Percentiles rank a stretch among this genome's conserved stretches.
Evolutionary conservation across 2,329 filamentous ascomycete species (phyloP).

Genomic region (Exophiala xenobiotica): DNA sequence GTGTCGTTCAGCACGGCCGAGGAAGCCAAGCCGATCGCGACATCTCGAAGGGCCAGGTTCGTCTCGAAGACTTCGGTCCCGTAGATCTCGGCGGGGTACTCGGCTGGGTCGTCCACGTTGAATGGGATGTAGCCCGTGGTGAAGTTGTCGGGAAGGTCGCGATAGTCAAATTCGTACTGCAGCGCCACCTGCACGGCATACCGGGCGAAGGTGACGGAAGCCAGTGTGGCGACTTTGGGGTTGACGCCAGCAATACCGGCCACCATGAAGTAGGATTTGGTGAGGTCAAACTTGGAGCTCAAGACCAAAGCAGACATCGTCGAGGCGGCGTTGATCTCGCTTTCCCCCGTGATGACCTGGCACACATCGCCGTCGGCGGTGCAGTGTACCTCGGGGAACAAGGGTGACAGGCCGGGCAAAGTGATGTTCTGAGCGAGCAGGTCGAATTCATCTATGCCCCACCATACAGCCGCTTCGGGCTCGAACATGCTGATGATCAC

Average conservation of each 20-base stretch:
- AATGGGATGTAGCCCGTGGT: conserved; percentile 68
- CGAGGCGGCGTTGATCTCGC: conserved; percentile 72
- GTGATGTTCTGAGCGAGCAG: conserved; percentile 59
- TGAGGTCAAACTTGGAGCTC: conserved; percentile 63
- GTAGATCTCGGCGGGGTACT: conserved; percentile 59
- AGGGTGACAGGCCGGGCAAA: conserved; percentile 62
- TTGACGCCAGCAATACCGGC: conserved; percentile 74
- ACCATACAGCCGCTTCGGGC: conserved; percentile 64
- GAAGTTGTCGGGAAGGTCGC: conserved; percentile 66
- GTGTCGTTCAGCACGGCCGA: conserved; percentile 56
- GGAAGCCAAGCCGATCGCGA: conserved; percentile 53
- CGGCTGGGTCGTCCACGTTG: conserved; percentile 54
- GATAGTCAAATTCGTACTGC: conserved; percentile 72
- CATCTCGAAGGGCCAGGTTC: conserved; percentile 57
- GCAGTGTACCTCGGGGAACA: conserved; percentile 66
- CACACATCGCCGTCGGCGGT: conserved; percentile 61
- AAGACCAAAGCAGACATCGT: conserved; percentile 64
- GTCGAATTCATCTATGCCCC: conserved; percentile 55
- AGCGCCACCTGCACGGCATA: conserved; percentile 73
- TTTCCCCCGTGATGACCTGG: conserved; percentile 56
- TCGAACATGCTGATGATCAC: conserved; percentile 54
- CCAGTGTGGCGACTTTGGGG: conserved; percentile 65
- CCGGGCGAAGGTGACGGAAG: conserved; percentile 64
- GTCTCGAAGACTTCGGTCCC: conserved; percentile 71
- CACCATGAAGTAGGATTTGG: conserved; percentile 67